Evolutionary conservation across 2,329 filamentous ascomycete species (phyloP), one percentile per base, ranked within the genome.

Genomic region (Fusarium fujikuroi): DNA sequence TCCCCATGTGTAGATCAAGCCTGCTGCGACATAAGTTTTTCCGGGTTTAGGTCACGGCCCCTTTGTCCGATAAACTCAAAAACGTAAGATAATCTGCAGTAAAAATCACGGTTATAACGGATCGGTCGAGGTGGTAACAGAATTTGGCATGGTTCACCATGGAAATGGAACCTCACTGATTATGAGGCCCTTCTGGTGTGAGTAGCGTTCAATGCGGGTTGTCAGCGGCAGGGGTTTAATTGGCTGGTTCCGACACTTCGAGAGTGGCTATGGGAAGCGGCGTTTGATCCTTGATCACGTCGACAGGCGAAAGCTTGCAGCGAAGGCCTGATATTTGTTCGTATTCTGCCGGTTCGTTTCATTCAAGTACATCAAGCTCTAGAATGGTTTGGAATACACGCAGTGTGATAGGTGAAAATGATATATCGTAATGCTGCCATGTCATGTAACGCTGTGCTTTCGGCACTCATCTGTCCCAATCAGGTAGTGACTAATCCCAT

Each of bases 301-400:
- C 44, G 9, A 4, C 9, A 28, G 7, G 6, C 28, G 0, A 15
- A 21, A 11, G 8, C n/a, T 5, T 43, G 9, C 9, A 23, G n/a
- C n/a, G n/a, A 43, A 15, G 11, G 23, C 3, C 5, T 46, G 19
- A 15, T 9, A 4, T 7, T 12, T 21, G 19, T 9, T 19, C 18
- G 0, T 15, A 3, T 0, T 4, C 15, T 3, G 3, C 25, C 9
- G 14, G 4, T 8, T 21, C 21, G 5, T 12, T 28, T 47, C 6
- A 10, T 16, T 21, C 19, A 4, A 15, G 9, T 7, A 21, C 19
- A 28, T 15, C 5, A 21, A 46, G 6, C 5, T 9, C 19, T 15
- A 21, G 25, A 46, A 28, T 21, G 12, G 2, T 21, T 5, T 28
- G 23, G 9, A 15, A 21, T 21, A 9, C 8, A 0, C 14, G 44